Conservation (phyloP, 2,329 filamentous ascomycete species). For the Colletotrichum tropicale region DNA sequence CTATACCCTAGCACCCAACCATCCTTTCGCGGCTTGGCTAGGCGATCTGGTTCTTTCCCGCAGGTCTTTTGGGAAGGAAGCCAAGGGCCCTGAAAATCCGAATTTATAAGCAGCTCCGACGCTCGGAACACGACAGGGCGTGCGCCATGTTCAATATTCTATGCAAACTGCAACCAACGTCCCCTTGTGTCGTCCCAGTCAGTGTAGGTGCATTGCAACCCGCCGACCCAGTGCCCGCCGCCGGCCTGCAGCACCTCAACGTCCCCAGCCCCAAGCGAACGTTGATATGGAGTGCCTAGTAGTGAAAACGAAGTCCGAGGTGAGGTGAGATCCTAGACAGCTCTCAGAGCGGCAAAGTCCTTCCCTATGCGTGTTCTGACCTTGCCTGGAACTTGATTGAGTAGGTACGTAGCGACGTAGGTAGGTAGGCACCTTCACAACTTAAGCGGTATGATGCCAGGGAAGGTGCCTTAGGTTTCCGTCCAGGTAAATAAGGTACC, state of each 20-base stretch:
- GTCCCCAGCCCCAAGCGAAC: too few relatives aligned
- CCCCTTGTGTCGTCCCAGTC: background rate
- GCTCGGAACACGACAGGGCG: background rate
- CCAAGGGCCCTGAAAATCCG: background rate
- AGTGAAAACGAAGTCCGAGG: background rate
- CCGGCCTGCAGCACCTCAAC: too few relatives aligned
- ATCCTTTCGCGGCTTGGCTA: background rate
- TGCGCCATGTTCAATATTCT: background rate
- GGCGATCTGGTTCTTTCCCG: background rate
- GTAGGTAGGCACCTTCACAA: background rate
- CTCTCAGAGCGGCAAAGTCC: background rate
- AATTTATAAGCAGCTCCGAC: constrained; percentile 20
- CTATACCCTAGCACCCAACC: background rate
- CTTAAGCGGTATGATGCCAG: background rate
- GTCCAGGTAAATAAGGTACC: background rate
- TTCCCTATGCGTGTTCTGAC: background rate
- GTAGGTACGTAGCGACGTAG: background rate
- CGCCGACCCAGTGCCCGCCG: background rate
- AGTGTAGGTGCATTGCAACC: background rate
- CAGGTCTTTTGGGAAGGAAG: background rate
- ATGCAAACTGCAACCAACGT: background rate
- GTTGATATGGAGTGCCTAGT: too few relatives aligned
- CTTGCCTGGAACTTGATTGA: background rate
- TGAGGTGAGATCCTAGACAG: background rate
- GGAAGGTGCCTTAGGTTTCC: background rate